Conservation (phyloP, 2,329 filamentous ascomycete genomes). For the Bipolaris sorokiniana region DNA sequence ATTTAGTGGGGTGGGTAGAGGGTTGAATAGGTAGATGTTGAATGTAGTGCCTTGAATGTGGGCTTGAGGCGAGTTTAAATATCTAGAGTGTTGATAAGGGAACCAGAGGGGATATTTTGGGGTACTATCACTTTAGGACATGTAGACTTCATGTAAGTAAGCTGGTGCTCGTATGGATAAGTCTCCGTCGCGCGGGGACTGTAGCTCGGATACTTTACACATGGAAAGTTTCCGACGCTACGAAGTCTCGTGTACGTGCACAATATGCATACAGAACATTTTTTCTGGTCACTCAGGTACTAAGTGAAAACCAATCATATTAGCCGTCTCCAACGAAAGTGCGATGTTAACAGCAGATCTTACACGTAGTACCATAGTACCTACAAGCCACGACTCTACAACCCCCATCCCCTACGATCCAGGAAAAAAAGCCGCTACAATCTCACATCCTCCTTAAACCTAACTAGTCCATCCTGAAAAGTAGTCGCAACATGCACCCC, state of each 20-base stretch:
- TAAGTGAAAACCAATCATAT: neutral
- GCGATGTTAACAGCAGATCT: too few species aligned
- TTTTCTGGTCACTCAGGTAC: neutral
- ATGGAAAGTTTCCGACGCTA: neutral
- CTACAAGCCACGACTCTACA: too few species aligned
- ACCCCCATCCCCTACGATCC: neutral
- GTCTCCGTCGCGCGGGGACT: neutral
- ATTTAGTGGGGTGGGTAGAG: too few species aligned
- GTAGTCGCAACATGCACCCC: conserved; percentile 43
- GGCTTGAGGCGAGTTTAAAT: too few species aligned
- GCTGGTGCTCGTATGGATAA: neutral
- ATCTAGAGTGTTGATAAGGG: too few species aligned
- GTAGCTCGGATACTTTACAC: neutral
- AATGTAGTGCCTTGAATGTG: neutral
- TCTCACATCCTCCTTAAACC: conserved; percentile 17
- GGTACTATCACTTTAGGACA: too few species aligned
- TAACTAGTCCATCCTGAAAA: conserved; percentile 43
- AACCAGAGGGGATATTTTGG: too few species aligned
- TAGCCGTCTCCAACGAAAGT: too few species aligned
- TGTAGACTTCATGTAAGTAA: too few species aligned
- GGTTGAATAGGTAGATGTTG: neutral
- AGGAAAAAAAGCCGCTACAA: neutral
- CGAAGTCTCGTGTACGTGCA: too few species aligned
- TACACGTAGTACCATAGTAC: too few species aligned
- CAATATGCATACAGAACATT: neutral